Evolutionary conservation across 148 eudicot species (phyloP), one percentile per base, ranked within the genome.

Genomic region (Polygonum aviculare): DNA sequence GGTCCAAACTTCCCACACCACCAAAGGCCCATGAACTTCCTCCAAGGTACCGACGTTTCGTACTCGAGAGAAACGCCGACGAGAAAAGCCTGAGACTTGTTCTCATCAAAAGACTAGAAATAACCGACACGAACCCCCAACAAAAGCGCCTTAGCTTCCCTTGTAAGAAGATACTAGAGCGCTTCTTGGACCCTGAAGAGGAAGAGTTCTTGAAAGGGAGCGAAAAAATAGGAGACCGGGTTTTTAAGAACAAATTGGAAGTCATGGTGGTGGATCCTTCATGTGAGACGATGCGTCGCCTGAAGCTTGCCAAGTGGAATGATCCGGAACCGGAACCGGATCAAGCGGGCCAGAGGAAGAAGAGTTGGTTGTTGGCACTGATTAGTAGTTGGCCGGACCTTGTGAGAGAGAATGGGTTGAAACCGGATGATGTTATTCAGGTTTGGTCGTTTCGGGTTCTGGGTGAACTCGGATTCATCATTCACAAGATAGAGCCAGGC

Each of bases 281-380:
- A 44, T 35, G 40, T 21, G 7, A 6, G 0, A 38, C 10, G 16
- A 12, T 35, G 5, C 44, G 44, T 12, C 16, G 0, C 1, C 16
- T 67, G 72, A 67, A 67, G 14, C 44, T 67, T 1, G 44, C 72
- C 19, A 67, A 67, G 72, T 67, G 72, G 72, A 67, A 67, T 15
- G 36, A 31, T 5, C 0, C 1, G 10, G 21, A 26, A 2, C 4
- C 12, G 1, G 35, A 62, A 2, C 3, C 10, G 1, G 38, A 7
- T 1, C 19, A 36, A 21, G 38, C 10, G 1, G 38, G n/a, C 5
- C 19, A 36, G 45, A 67, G 18, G 8, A 67, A 67, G 45, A 67
- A 35, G 45, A 67, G 44, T 16, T 67, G 45, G 72, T 67, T 44
- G 72, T 12, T 35, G 38, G 72, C 72, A 8, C 19, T 65, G 16